Conservation (phyloP, 2,329 filamentous ascomycete genomes). For the Calonectria pseudoturangicola region DNA sequence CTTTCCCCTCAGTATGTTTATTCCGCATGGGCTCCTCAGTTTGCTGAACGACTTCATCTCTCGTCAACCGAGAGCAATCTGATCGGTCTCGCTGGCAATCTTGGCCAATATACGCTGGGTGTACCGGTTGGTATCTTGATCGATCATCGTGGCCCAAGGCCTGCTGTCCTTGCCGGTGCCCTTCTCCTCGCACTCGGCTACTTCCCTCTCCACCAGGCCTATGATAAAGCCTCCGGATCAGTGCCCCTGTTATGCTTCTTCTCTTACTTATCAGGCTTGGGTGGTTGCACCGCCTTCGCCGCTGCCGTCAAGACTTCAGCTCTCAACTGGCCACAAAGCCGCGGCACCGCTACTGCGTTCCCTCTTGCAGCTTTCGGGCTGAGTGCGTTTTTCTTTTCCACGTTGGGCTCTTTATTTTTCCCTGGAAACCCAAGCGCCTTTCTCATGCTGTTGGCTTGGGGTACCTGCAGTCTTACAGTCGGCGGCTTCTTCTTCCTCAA, state of each 20-base stretch:
- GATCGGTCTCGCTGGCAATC: conserved; percentile 88
- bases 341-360: conserved; percentile 95
- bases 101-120: conserved; percentile 95
- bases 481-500: conserved; percentile 89
- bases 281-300: conserved; percentile 93
- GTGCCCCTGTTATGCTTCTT: conserved; percentile 83
- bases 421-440: conserved; percentile 89
- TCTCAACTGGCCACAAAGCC: conserved; percentile 91
- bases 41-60: conserved; percentile 88
- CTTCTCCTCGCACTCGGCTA: conserved; percentile 86
- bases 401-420: conserved; percentile 84
- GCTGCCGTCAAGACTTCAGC: conserved; percentile 91
- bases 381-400: conserved; percentile 97
- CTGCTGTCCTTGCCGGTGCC: conserved; percentile 85
- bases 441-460: conserved; percentile 85
- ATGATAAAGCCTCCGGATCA: conserved; percentile 79
- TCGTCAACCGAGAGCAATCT: conserved; percentile 95
- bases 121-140: conserved; percentile 93
- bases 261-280: conserved; percentile 89
- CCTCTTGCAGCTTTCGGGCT: conserved; percentile 94
- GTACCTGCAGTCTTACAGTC: conserved; percentile 85
- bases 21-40: conserved; percentile 97
- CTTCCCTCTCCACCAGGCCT: conserved; percentile 88
- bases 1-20: conserved; percentile 87
- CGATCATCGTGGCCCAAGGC: conserved; percentile 86